Conservation (phyloP, 352 stramenopile species). For the Phytophthora cryptogea region DNA sequence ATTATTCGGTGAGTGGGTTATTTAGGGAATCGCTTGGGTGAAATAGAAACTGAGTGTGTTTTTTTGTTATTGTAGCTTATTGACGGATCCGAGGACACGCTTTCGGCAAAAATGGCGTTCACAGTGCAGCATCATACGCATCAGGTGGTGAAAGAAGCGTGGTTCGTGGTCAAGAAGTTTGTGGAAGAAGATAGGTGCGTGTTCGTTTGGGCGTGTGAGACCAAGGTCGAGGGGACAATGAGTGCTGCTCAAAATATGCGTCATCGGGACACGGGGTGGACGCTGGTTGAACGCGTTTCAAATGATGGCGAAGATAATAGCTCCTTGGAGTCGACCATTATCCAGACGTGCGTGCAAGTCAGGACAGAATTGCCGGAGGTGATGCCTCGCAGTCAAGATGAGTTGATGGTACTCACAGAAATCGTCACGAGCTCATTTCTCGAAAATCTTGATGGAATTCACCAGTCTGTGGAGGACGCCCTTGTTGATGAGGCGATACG, state of each 20-base stretch:
- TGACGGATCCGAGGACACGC: slow-evolving; percentile 30
- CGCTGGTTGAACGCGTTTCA: slow-evolving; percentile 10
- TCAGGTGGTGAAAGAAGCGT: slow-evolving; percentile 33
- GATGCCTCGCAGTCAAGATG: slow-evolving; percentile 29
- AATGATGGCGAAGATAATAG: background rate
- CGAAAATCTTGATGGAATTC: slow-evolving; percentile 34
- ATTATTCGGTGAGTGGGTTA: slow-evolving; percentile 34
- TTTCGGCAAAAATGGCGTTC: slow-evolving; percentile 39
- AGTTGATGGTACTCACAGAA: slow-evolving; percentile 29
- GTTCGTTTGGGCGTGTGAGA: slow-evolving; percentile 38
- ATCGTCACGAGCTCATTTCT: slow-evolving; percentile 35
- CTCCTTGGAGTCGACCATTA: slow-evolving; percentile 19
- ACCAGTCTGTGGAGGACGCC: slow-evolving; percentile 34
- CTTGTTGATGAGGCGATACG: slow-evolving; percentile 31
- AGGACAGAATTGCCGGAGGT: slow-evolving; percentile 27
- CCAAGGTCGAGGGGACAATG: slow-evolving; percentile 28
- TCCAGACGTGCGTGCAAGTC: slow-evolving; percentile 34
- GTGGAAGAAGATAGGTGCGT: slow-evolving; percentile 28
- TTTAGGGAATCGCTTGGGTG: background rate
- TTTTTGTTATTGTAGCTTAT: slow-evolving; percentile 17
- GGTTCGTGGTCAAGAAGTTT: slow-evolving; percentile 31
- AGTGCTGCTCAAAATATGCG: slow-evolving; percentile 31
- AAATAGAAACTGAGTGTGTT: background rate
- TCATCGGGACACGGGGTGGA: slow-evolving; percentile 30
- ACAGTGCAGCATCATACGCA: slow-evolving; percentile 29